Base-by-base conservation (phyloP, 2,329 filamentous ascomycete genomes). In the Rhynchosporium agropyri region DNA sequence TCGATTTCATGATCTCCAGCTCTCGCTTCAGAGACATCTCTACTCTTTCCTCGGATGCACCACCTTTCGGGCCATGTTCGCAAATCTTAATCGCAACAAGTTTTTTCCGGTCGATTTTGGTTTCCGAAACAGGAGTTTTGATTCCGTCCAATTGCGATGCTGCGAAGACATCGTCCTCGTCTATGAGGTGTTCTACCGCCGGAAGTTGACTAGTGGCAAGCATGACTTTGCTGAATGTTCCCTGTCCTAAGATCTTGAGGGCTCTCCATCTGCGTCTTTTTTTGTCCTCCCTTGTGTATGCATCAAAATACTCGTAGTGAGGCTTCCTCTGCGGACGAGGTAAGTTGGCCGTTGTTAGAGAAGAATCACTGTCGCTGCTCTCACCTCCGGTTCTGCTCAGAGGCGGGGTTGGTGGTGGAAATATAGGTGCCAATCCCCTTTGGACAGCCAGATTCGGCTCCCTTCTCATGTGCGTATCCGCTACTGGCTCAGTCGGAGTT, bases 81-180 rank as follows among this genome's bases (percentile, higher is more conserved):
- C 96, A 94, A 50, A 99, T 87, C 77, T 99, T 99, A 73, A 99
- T 87, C 1, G 95, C 95, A 3, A 98, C 95, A 13, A 99, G 80
- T 58, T 90, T 91, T 72, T 89, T 90, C n/a, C 88, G 86, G 66
- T 90, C 81, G 54, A 86, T 77, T 74, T 74, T 82, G 15, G 64
- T 36, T 45, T 74, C 71, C n/a, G 61, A 53, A 9, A 60, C 57
- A 74, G 67, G 68, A 76, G 71, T 70, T 72, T 63, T 70, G 53
- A 69, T 60, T 67, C 74, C 63, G 20, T 72, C 70, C 65, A 69
- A 67, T 49, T 61, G 51, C 50, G 68, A 64, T 36, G 65, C 68
- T 36, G 65, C 68, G 64, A 71, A 73, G 5, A 73, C 71, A 65
- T 71, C 69, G 61, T 76, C 72, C 60, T 77, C 76, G 57, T 76